phyloP scores from a whole-genome alignment of 768 basidiomycete species.

The Mrakia gelida region DNA sequence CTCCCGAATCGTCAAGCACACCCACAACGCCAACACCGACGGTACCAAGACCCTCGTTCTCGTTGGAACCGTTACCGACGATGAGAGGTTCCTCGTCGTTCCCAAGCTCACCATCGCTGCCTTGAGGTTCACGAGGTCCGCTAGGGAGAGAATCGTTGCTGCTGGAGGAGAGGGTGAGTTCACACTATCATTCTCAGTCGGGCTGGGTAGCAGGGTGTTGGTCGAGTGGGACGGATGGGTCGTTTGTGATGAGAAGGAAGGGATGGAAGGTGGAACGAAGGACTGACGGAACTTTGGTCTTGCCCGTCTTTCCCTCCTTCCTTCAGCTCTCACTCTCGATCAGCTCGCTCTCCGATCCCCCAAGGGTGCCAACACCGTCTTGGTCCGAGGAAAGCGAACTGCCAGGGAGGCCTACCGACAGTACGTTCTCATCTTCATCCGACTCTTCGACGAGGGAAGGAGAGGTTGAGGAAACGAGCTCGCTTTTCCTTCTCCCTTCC shows the following conservation, averaged over 20 bases:
- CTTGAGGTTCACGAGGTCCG: constrained; percentile 86
- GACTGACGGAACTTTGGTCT: constrained; percentile 20
- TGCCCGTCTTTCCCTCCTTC: background rate
- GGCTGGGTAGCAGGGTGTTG: background rate
- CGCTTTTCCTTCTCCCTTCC: background rate
- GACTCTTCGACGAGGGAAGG: background rate
- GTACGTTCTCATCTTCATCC: background rate
- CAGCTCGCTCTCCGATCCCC: constrained; percentile 93
- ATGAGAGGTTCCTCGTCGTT: constrained; percentile 74
- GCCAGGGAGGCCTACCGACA: constrained; percentile 59
- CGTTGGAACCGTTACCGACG: constrained; percentile 92
- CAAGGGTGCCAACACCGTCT: constrained; percentile 88
- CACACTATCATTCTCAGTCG: background rate
- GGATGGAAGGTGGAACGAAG: background rate
- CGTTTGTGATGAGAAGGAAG: background rate
- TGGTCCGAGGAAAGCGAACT: constrained; percentile 88
- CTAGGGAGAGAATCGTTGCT: constrained; percentile 89
- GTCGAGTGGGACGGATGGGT: background rate
- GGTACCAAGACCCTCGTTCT: constrained; percentile 74
- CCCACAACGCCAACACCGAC: constrained; percentile 49
- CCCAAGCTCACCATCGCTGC: constrained; percentile 93
- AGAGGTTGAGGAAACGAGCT: background rate
- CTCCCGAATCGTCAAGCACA: constrained; percentile 84
- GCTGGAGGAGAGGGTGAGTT: constrained; percentile 73
- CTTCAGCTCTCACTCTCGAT: constrained; percentile 73